Evolutionary conservation across 2,329 filamentous ascomycete species (phyloP).

Genomic region (Malbranchea cinnamomea): DNA sequence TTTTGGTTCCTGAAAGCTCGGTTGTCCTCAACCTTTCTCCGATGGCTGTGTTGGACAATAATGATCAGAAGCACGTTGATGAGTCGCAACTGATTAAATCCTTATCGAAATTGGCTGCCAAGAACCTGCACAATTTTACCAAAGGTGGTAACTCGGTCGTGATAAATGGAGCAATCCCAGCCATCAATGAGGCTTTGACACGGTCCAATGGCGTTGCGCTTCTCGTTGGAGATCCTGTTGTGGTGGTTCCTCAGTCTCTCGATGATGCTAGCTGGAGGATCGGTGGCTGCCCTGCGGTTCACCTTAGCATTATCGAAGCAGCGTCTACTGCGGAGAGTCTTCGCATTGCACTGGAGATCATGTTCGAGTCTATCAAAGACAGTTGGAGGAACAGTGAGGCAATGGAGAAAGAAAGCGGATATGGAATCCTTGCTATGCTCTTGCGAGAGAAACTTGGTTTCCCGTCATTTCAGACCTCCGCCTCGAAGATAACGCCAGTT

Average conservation of each 20-base stretch:
- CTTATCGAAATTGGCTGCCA: slow-evolving; percentile 56
- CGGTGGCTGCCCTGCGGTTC: slow-evolving; percentile 76
- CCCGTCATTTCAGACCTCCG: slow-evolving; percentile 15
- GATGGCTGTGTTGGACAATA: slow-evolving; percentile 62
- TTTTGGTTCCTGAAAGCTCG: slow-evolving; percentile 64
- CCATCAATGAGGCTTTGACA: slow-evolving; percentile 76
- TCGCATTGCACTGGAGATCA: slow-evolving; percentile 62
- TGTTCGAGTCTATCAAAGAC: slow-evolving; percentile 72
- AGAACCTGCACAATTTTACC: slow-evolving; percentile 52
- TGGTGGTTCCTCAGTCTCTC: slow-evolving; percentile 65
- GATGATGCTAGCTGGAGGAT: slow-evolving; percentile 89
- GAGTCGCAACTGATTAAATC: slow-evolving; percentile 63
- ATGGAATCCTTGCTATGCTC: slow-evolving; percentile 71
- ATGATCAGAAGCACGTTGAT: slow-evolving; percentile 55
- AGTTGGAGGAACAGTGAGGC: slow-evolving; percentile 98
- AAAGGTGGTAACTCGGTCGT: slow-evolving; percentile 63
- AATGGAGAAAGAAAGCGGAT: slow-evolving; percentile 92
- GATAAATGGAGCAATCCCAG: slow-evolving; percentile 76
- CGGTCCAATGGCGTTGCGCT: slow-evolving; percentile 67
- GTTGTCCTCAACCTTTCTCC: slow-evolving; percentile 75
- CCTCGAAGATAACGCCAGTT: slow-evolving; percentile 30
- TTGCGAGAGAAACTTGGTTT: slow-evolving; percentile 60
- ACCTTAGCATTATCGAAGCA: slow-evolving; percentile 69
- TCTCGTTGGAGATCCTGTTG: slow-evolving; percentile 67
- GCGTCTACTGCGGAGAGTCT: slow-evolving; percentile 56